These are phyloP conservation scores for Quercus agrifolia DNA, from an alignment of 306 rosid species.

Conservation along the genomic window DNA sequence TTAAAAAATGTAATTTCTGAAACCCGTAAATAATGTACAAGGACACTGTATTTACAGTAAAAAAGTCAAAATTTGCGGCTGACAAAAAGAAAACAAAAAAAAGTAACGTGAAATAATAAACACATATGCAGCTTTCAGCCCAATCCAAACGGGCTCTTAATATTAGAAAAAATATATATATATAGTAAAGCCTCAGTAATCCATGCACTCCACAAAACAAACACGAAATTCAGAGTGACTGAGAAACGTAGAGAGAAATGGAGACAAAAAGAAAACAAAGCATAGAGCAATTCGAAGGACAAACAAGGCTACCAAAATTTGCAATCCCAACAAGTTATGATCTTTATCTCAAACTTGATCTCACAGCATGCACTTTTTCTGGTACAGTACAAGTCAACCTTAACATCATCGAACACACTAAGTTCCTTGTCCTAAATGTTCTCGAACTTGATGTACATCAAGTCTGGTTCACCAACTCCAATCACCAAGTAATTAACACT, in stretches of 20 bases:
- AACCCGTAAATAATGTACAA: too few species aligned
- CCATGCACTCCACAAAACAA: too few species aligned
- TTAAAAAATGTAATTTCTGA: too few species aligned
- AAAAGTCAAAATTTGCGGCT: too few species aligned
- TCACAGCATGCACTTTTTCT: conserved; percentile 44
- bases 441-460: conserved; percentile 45
- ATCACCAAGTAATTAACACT: conserved; percentile 29
- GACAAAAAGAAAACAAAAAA: too few species aligned
- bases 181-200: too few species aligned
- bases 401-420: conserved; percentile 32
- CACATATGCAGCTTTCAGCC: too few species aligned
- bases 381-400: conserved; percentile 41
- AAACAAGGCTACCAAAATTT: conserved; percentile 45
- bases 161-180: too few species aligned
- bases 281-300: conserved; percentile 52
- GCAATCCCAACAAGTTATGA: conserved; percentile 49
- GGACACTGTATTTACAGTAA: too few species aligned
- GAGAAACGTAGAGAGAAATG: conserved; percentile 16
- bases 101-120: too few species aligned
- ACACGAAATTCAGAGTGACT: too few species aligned
- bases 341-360: conserved; percentile 54
- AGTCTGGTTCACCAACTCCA: conserved; percentile 38
- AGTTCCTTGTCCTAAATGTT: conserved; percentile 47
- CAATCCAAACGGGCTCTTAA: too few species aligned
- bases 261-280: conserved; percentile 23